Percentiles rank a stretch among this genome's conserved stretches.
These are phyloP conservation scores for Carex cristatella DNA, from an alignment of 176 grass and related monocot genomes.

Conservation along the genomic window DNA sequence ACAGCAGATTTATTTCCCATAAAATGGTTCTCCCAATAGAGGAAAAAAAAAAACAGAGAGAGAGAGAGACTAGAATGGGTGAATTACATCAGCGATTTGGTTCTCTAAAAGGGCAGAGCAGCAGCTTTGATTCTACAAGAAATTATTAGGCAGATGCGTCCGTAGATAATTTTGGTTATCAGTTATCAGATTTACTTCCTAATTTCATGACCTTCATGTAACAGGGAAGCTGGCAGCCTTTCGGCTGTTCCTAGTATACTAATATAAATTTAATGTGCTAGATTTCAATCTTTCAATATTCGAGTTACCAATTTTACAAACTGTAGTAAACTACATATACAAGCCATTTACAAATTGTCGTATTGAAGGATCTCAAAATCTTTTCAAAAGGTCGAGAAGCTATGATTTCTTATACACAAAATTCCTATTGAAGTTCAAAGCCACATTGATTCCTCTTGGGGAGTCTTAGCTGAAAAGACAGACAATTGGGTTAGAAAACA, in stretches of 20 bases:
- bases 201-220: neutral
- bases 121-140: neutral
- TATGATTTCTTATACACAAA: constrained; percentile 5
- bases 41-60: neutral
- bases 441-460: constrained; percentile 26
- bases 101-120: neutral
- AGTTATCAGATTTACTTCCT: neutral
- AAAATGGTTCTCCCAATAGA: neutral
- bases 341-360: neutral
- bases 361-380: neutral
- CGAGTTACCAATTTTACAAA: neutral
- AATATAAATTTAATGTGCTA: neutral
- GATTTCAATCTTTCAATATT: neutral
- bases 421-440: constrained; percentile 22
- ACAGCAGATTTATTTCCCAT: neutral
- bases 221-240: neutral
- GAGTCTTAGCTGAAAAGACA: constrained; percentile 57
- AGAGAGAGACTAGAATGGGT: no score
- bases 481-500: neutral
- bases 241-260: neutral
- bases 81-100: neutral
- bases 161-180: neutral
- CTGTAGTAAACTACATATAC: neutral
- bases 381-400: neutral
- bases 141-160: neutral